Conservation (phyloP, 2,329 filamentous ascomycete species). For the Fusarium anthophilum region DNA sequence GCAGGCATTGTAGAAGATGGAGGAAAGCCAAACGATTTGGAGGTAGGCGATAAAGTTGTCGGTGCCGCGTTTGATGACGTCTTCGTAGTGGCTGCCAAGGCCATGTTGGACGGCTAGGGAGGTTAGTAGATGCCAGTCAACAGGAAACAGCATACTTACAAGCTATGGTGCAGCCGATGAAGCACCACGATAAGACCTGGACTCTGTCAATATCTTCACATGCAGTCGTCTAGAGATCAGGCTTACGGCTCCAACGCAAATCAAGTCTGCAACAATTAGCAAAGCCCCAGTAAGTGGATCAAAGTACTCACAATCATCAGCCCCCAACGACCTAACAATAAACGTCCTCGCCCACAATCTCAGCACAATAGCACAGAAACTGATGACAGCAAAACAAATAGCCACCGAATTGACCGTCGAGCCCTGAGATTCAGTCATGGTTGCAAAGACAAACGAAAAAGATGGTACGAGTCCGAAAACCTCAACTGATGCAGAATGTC, state of each 20-base stretch:
- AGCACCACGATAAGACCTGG: constrained; percentile 14
- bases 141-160: not conserved
- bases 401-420: constrained; percentile 18
- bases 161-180: constrained; percentile 21
- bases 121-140: not conserved
- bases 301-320: constrained; percentile 22
- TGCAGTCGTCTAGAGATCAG: accelerated
- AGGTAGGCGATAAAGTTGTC: constrained; percentile 27
- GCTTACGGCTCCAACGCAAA: constrained; percentile 23
- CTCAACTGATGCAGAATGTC: not conserved
- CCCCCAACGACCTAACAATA: constrained; percentile 22
- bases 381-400: constrained; percentile 21
- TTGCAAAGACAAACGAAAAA: not conserved
- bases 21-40: constrained; percentile 28
- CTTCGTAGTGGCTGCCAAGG: constrained; percentile 18
- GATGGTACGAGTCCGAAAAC: not conserved
- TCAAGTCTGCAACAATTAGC: constrained; percentile 18
- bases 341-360: constrained; percentile 25
- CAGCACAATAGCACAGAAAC: constrained; percentile 23
- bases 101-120: constrained; percentile 12
- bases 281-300: too few relatives aligned
- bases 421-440: constrained; percentile 20
- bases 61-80: constrained; percentile 11
- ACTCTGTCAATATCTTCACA: not conserved
- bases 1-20: constrained; percentile 32